These are phyloP conservation scores for Xylariaceae sp. DNA, from an alignment of 2,329 filamentous ascomycete genomes.

Conservation along the genomic window DNA sequence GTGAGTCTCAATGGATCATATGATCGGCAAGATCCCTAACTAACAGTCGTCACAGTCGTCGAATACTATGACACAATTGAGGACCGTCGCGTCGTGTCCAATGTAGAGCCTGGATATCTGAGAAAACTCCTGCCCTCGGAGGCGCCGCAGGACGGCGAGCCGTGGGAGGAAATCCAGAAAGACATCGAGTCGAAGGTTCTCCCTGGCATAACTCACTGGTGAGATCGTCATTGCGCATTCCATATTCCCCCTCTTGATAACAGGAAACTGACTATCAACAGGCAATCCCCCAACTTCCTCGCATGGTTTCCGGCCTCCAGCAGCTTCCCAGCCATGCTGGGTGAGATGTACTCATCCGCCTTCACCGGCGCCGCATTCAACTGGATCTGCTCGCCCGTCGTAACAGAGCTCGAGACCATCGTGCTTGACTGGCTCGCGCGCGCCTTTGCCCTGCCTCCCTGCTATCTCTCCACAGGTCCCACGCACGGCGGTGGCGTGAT, in stretches of 20 bases:
- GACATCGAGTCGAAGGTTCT: slow-evolving; percentile 85
- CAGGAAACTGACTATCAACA: slow-evolving; percentile 20
- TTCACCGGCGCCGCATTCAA: slow-evolving; percentile 93
- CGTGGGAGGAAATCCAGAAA: slow-evolving; percentile 72
- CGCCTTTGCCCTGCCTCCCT: slow-evolving; percentile 65
- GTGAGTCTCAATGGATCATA: slow-evolving; percentile 43
- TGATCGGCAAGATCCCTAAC: slow-evolving; percentile 6
- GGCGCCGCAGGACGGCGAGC: slow-evolving; percentile 61
- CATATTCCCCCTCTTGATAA: not conserved
- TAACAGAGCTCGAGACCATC: slow-evolving; percentile 89
- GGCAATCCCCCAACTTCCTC: slow-evolving; percentile 90
- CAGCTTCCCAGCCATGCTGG: slow-evolving; percentile 79
- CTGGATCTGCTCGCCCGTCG: slow-evolving; percentile 89
- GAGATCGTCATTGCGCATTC: slow-evolving; percentile 10
- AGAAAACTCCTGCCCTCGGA: slow-evolving; percentile 66
- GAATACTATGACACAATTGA: slow-evolving; percentile 75
- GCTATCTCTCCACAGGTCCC: slow-evolving; percentile 67
- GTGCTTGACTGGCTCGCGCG: slow-evolving; percentile 88
- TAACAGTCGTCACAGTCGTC: slow-evolving; percentile 54
- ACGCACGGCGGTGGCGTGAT: slow-evolving; percentile 82
- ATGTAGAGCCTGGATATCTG: slow-evolving; percentile 80
- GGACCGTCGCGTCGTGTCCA: slow-evolving; percentile 66
- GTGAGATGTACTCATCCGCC: slow-evolving; percentile 84
- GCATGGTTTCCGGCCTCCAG: slow-evolving; percentile 86
- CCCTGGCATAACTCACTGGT: slow-evolving; percentile 87